Evolutionary conservation across 2,329 filamentous ascomycete genomes (phyloP), one percentile per base, ranked within the genome.

Genomic region (Apiospora sp.): DNA sequence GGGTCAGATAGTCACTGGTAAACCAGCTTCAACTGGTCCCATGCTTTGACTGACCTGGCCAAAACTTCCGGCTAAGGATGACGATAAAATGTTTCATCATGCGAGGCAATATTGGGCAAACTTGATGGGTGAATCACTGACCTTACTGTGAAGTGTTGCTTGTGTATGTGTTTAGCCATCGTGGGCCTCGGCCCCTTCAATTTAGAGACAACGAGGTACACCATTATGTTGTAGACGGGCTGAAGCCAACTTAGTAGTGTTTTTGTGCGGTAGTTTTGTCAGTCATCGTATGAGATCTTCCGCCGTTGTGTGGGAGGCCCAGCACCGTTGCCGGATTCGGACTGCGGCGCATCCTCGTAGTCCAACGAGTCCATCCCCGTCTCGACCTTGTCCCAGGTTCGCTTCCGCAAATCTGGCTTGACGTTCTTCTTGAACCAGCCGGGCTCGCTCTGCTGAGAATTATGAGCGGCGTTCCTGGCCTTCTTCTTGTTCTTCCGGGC

Each of bases 21-120:
- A 75, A 78, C 78, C 76, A 77, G 76, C 75, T 79, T 77, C 75
- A 71, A 75, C 72, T 71, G 73, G 77, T 74, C 75, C 37, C 54
- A 10, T 16, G 48, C 41, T 69, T 69, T 69, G 49, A 41, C 69
- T 44, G 51, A 27, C 75, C 71, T 78, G 78, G 79, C 81, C 81
- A 81, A 84, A 85, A 85, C 83, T 84, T 97, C 92, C 89, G 94
- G 87, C 94, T 97, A 97, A 97, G 94, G 94, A 97, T 97, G 94
- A 97, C 94, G 93, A 95, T 95, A 95, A 88, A 85, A 89, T 83
- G 87, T 95, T 91, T 96, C 94, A 96, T 97, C 94, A 96, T 92
- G 79, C 58, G 58, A 64, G 58, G 58, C 34, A 13, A 64, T 19
- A 34, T 22, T 41, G 58, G 34, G 58, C 76, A 79, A 80, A 78